Conservation (phyloP, 139 green algal genomes). For the Chlorella sp. region DNA sequence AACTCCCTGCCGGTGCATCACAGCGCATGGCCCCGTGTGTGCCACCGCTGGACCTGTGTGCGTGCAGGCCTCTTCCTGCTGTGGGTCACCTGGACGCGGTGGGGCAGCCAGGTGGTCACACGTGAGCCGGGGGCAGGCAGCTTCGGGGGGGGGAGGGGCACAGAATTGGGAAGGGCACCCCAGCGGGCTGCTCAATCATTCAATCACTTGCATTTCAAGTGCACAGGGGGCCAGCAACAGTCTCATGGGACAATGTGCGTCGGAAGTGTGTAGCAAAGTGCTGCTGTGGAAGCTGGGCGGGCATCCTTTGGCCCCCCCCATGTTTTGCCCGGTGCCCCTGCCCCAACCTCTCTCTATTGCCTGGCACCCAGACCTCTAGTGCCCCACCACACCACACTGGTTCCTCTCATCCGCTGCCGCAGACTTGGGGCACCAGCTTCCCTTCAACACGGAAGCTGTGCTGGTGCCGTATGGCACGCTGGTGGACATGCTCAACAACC, state of each 20-base stretch:
- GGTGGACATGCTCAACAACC: conserved; percentile 25
- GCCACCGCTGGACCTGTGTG: too few species aligned
- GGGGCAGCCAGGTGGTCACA: not conserved
- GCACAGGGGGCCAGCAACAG: too few species aligned
- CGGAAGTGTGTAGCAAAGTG: too few species aligned
- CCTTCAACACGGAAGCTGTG: conserved; percentile 14
- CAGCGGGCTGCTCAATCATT: too few species aligned
- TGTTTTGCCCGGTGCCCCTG: not conserved
- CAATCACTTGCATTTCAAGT: too few species aligned
- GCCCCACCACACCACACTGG: not conserved
- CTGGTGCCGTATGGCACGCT: not conserved
- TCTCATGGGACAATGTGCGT: too few species aligned
- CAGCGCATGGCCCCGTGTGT: not conserved
- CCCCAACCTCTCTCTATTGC: not conserved
- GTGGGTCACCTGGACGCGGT: conserved; percentile 11
- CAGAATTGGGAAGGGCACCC: too few species aligned
- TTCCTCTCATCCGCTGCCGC: not conserved
- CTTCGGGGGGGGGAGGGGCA: too few species aligned
- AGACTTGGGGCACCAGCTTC: conserved; percentile 16
- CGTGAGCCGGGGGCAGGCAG: not conserved
- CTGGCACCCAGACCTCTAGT: not conserved
- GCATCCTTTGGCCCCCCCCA: not conserved
- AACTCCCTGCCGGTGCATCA: not conserved
- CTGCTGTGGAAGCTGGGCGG: too few species aligned
- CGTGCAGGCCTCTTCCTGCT: conserved; percentile 22